Evolutionary conservation across 192 early-diverging fungal genomes (phyloP).

Genomic region (Coemansia sp.): DNA sequence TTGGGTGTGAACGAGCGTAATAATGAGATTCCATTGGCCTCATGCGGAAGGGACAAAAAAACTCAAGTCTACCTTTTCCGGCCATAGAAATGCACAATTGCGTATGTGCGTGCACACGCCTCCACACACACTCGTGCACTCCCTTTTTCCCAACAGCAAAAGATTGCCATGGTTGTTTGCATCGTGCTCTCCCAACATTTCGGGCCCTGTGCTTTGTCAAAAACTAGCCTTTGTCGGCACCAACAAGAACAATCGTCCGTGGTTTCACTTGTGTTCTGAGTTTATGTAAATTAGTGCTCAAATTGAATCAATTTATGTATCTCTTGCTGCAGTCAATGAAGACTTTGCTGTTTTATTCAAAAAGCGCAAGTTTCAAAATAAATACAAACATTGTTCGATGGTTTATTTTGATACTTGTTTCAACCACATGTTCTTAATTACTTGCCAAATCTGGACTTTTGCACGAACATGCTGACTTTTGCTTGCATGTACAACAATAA

Average conservation of each 20-base stretch:
- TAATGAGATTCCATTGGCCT: neutral
- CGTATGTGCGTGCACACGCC: neutral
- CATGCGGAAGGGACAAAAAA: neutral
- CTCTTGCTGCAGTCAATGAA: constrained; percentile 5
- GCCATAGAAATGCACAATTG: constrained; percentile 3
- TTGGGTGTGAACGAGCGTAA: neutral
- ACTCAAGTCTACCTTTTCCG: neutral
- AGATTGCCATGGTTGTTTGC: neutral
- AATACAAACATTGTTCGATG: neutral
- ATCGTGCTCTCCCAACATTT: neutral
- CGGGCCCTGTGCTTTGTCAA: neutral
- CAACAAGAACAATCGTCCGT: neutral
- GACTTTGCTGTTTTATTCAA: neutral
- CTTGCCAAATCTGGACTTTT: neutral
- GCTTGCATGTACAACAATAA: neutral
- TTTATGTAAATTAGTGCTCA: neutral
- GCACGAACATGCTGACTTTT: neutral
- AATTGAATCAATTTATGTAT: constrained; percentile 11
- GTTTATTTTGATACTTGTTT: neutral
- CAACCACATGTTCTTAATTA: constrained; percentile 4
- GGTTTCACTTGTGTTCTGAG: constrained; percentile 3
- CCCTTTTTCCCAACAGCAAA: neutral
- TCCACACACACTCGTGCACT: neutral
- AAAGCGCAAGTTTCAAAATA: neutral
- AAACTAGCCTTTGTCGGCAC: neutral